These are phyloP conservation scores for Colletotrichum chlorophyti DNA, from an alignment of 2,329 filamentous ascomycete genomes.

Conservation along the genomic window DNA sequence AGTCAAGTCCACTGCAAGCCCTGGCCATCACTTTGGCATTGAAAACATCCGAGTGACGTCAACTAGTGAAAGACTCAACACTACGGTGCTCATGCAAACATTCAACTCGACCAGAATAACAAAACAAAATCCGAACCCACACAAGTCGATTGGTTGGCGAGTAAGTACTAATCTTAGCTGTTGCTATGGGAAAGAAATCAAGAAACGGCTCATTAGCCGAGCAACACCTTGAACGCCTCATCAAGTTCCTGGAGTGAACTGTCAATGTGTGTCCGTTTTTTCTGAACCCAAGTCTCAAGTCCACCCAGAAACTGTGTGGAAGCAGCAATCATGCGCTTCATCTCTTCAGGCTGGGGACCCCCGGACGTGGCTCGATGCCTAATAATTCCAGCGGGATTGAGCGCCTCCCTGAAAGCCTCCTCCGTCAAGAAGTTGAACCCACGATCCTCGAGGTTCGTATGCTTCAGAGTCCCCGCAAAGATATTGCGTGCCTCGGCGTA, in stretches of 20 bases:
- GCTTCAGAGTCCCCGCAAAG: background rate
- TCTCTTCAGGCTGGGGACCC: slow-evolving; percentile 16
- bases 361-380: slow-evolving; percentile 11
- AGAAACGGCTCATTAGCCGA: background rate
- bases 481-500: slow-evolving; percentile 11
- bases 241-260: background rate
- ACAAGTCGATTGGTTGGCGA: too few relatives aligned
- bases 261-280: slow-evolving; percentile 2
- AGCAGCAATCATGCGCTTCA: slow-evolving; percentile 10
- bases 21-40: too few relatives aligned
- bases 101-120: too few relatives aligned
- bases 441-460: background rate
- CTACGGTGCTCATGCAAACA: too few relatives aligned
- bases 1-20: too few relatives aligned
- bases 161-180: too few relatives aligned
- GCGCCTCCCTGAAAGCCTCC: background rate
- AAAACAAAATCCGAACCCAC: too few relatives aligned
- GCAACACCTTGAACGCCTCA: background rate
- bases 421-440: background rate
- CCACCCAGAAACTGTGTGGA: background rate
- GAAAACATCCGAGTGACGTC: too few relatives aligned
- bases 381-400: slow-evolving; percentile 16
- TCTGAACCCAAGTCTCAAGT: background rate
- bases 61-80: too few relatives aligned
- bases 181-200: too few relatives aligned